A percentile compares a stretch with the other conserved stretches of the same genome.
Evolutionary conservation across 257 asterid genomes (phyloP).

Genomic region (Plectranthus barbatus): DNA sequence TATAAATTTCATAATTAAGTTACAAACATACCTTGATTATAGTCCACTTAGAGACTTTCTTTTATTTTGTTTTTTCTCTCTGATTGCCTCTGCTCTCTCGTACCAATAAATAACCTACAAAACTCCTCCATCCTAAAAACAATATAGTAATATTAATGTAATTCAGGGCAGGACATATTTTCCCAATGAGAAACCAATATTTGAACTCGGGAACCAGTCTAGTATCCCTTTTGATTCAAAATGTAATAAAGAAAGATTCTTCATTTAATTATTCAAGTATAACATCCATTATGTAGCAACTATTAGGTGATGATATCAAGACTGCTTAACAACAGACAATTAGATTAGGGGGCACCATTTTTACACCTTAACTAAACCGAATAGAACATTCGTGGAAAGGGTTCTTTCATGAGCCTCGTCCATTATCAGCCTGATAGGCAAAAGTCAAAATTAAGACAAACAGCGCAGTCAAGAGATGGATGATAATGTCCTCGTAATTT

Average conservation of each 20-base stretch:
- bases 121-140: not conserved
- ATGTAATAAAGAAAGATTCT: not conserved
- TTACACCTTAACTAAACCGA: conserved; percentile 90
- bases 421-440: conserved; percentile 88
- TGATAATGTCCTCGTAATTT: too few relatives aligned
- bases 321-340: conserved; percentile 1
- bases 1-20: too few relatives aligned
- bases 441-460: too few relatives aligned
- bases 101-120: not conserved
- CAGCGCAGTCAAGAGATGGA: too few relatives aligned
- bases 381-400: conserved; percentile 77
- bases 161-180: not conserved
- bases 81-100: not conserved
- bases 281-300: not conserved
- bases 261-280: not conserved
- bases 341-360: conserved; percentile 2
- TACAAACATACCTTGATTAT: too few relatives aligned
- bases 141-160: not conserved
- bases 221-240: not conserved
- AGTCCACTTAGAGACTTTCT: too few relatives aligned
- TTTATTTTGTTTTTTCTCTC: too few relatives aligned
- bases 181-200: not conserved
- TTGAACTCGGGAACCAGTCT: not conserved
- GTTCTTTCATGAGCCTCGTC: conserved; percentile 98
- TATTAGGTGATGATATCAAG: not conserved